Evolutionary conservation across 208 protist genomes (phyloP).

Genomic region (Crithidia sp.): DNA sequence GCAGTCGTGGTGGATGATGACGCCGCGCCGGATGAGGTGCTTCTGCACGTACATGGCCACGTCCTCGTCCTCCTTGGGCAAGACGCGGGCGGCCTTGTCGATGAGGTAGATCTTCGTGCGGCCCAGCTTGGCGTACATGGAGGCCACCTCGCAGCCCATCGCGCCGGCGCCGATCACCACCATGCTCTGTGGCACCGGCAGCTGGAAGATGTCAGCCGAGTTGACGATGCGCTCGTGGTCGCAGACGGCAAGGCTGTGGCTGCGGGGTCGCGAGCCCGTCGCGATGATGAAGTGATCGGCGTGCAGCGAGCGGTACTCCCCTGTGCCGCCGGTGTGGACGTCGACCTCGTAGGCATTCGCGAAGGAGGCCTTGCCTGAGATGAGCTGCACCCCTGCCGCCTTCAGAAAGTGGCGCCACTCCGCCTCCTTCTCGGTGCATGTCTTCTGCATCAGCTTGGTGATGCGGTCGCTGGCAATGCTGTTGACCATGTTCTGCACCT

Average conservation of each 20-base stretch:
- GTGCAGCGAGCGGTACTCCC: constrained; percentile 58
- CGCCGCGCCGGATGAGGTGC: constrained; percentile 46
- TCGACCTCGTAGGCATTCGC: constrained; percentile 56
- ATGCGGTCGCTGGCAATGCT: constrained; percentile 43
- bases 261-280: constrained; percentile 56
- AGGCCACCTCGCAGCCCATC: constrained; percentile 79
- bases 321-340: constrained; percentile 46
- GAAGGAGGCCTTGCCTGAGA: constrained; percentile 69
- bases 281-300: constrained; percentile 82
- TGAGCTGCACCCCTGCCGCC: constrained; percentile 51
- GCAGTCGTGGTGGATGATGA: constrained; percentile 57
- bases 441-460: constrained; percentile 37
- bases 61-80: constrained; percentile 73
- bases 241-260: constrained; percentile 41
- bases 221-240: constrained; percentile 54
- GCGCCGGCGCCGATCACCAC: constrained; percentile 72
- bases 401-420: constrained; percentile 38
- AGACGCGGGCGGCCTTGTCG: constrained; percentile 58
- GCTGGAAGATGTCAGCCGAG: constrained; percentile 57
- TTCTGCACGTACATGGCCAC: constrained; percentile 56
- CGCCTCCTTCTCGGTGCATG: constrained; percentile 45
- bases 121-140: constrained; percentile 71
- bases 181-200: constrained; percentile 63
- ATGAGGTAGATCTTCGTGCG: constrained; percentile 61
- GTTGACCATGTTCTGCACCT: constrained; percentile 17